phyloP scores from a whole-genome alignment of 306 rosid genomes.

The Malus orientalis region DNA sequence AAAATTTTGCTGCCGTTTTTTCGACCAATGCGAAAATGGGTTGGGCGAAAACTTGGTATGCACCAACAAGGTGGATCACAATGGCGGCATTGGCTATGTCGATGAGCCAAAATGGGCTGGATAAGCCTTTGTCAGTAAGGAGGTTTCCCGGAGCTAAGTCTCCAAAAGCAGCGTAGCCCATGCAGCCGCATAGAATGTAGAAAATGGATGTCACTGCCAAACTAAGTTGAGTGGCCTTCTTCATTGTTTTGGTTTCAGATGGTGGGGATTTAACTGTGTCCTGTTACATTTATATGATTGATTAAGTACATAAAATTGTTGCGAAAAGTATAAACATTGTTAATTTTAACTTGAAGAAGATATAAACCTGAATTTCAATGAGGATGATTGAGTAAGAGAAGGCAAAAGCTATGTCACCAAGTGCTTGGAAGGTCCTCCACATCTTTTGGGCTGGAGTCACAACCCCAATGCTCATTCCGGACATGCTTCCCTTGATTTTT shows the following conservation, averaged over 20 bases:
- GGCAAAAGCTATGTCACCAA: conserved; percentile 85
- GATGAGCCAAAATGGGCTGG: conserved; percentile 55
- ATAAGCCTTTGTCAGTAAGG: conserved; percentile 50
- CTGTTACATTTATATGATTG: conserved; percentile 20
- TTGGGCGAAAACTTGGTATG: conserved; percentile 63
- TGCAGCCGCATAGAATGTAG: conserved; percentile 69
- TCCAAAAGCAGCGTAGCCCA: conserved; percentile 68
- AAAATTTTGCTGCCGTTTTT: conserved; percentile 15
- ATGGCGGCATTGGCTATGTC: conserved; percentile 73
- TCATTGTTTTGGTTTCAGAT: conserved; percentile 57
- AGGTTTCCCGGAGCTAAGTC: conserved; percentile 60
- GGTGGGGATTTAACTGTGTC: conserved; percentile 63
- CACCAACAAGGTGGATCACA: conserved; percentile 67
- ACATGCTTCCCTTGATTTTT: conserved; percentile 42
- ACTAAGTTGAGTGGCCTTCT: conserved; percentile 38
- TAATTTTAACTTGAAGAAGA: background rate
- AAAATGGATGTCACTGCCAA: conserved; percentile 45
- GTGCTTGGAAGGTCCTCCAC: conserved; percentile 79
- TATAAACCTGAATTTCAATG: conserved; percentile 73
- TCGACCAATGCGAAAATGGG: conserved; percentile 55
- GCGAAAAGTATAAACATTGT: background rate
- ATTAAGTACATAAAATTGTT: background rate
- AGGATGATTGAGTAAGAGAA: conserved; percentile 78
- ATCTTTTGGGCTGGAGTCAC: conserved; percentile 54
- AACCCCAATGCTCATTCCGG: conserved; percentile 49